A percentile compares a stretch with the other conserved stretches of the same genome.
These are phyloP conservation scores for Skeletonema potamos DNA, from an alignment of 108 stramenopile species.

Conservation along the genomic window DNA sequence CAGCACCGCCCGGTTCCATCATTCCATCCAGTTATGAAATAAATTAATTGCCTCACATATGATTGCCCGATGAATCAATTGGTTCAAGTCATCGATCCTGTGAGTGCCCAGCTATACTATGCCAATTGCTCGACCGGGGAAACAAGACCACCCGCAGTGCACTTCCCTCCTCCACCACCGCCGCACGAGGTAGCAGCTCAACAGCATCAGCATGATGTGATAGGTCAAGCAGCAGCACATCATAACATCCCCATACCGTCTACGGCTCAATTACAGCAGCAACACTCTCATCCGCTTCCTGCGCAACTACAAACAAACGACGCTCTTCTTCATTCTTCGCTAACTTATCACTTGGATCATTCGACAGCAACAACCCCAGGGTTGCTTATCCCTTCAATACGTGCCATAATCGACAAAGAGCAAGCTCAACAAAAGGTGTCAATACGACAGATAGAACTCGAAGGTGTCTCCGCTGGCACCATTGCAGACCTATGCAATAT, in stretches of 20 bases:
- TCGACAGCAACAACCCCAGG: slow-evolving; percentile 32
- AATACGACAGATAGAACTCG: slow-evolving; percentile 36
- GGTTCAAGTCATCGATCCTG: slow-evolving; percentile 43
- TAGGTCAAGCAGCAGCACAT: not conserved
- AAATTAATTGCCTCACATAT: too few relatives aligned
- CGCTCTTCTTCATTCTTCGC: not conserved
- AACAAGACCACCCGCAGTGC: slow-evolving; percentile 34
- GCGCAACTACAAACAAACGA: not conserved
- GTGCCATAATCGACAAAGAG: slow-evolving; percentile 47
- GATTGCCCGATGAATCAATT: slow-evolving; percentile 10
- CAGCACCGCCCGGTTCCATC: too few relatives aligned
- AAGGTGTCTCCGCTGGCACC: slow-evolving; percentile 44
- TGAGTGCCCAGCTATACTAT: slow-evolving; percentile 25
- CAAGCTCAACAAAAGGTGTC: slow-evolving; percentile 8
- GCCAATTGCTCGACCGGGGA: slow-evolving; percentile 49
- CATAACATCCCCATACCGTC: too few relatives aligned
- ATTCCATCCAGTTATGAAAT: too few relatives aligned
- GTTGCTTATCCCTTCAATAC: slow-evolving; percentile 42
- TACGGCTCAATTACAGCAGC: not conserved
- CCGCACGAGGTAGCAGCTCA: not conserved
- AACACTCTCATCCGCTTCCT: not conserved
- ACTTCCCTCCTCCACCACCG: slow-evolving; percentile 11
- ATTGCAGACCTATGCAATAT: slow-evolving; percentile 49
- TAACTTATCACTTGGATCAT: slow-evolving; percentile 7
- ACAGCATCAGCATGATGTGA: not conserved